Conservation (phyloP, 441 rosid genomes). For the Populus hybrid region DNA sequence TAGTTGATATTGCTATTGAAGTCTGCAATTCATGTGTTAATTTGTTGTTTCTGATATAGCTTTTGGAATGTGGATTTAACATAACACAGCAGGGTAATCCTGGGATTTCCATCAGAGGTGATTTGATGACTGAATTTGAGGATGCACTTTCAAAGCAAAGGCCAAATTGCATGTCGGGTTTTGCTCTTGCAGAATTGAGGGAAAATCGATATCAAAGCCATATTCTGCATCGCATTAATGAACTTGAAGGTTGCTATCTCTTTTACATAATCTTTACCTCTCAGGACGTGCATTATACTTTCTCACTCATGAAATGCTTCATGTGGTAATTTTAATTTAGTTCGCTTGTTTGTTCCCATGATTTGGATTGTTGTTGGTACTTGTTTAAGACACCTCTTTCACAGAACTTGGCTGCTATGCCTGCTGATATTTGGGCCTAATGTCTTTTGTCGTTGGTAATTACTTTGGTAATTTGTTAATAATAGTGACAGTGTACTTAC, state of each 20-base stretch:
- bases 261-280: conserved; percentile 9
- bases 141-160: conserved; percentile 69
- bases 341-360: neutral
- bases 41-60: neutral
- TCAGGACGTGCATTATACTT: too few species aligned
- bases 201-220: conserved; percentile 57
- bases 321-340: neutral
- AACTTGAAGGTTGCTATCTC: conserved; percentile 72
- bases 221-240: conserved; percentile 64
- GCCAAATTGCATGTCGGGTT: conserved; percentile 51
- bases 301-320: neutral
- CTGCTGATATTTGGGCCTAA: neutral
- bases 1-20: neutral
- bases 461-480: neutral
- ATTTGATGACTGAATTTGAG: conserved; percentile 77
- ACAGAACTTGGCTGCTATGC: neutral
- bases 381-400: neutral
- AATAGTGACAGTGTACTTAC: neutral
- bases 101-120: conserved; percentile 39
- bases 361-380: neutral
- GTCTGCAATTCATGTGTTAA: conserved; percentile 4
- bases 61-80: conserved; percentile 20
- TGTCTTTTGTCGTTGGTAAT: too few species aligned
- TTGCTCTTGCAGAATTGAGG: conserved; percentile 44
- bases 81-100: conserved; percentile 40